Base-by-base conservation (phyloP, 495 filamentous ascomycete species). In the Annulohypoxylon moriforme region DNA sequence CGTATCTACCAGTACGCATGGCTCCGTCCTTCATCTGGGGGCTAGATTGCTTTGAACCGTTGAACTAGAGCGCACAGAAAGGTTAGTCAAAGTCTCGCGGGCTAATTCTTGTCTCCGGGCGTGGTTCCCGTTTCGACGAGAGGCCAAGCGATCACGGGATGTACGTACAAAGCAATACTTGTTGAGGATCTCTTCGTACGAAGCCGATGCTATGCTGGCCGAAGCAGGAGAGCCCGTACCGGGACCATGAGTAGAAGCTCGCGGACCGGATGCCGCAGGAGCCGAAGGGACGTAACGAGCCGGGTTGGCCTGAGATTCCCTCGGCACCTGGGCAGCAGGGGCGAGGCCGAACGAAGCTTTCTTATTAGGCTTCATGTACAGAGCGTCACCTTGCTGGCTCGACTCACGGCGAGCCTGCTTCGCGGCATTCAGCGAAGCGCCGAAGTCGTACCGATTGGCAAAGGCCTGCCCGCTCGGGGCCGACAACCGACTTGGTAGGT, bases 91-190 rank as follows among this genome's bases (percentile, higher is more conserved):
- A 72, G 25, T n/a, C 4, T n/a, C 40, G 14, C 29, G 25, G 40
- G n/a, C 13, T 38, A 52, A 52, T 66, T 66, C 9, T 63, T 22
- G 27, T 53, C 29, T 69, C 50, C 47, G 33, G 36, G 58, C 24
- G 36, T 68, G 36, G 44, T 75, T 72, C 75, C 50, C 68, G 72
- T 66, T 77, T 77, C 75, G 58, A 62, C 57, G 40, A 66, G 67
- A 68, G 70, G 69, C 70, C 61, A 73, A 70, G 67, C 72, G 72
- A 22, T 50, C 20, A 40, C 56, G 10, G 69, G 79, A 70, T 66
- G 69, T 84, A 96, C 94, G 88, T 93, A 97, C 94, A 87, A 97
- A 97, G 86, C 96, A 99, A 83, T 97, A 99, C 81, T 96, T 97
- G 84, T 97, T 92, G 75, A 99, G 88, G 64, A 99, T 85, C 79